Evolutionary conservation across 176 grass and related monocot genomes (phyloP).

Genomic region (Aegilops bicornis): DNA sequence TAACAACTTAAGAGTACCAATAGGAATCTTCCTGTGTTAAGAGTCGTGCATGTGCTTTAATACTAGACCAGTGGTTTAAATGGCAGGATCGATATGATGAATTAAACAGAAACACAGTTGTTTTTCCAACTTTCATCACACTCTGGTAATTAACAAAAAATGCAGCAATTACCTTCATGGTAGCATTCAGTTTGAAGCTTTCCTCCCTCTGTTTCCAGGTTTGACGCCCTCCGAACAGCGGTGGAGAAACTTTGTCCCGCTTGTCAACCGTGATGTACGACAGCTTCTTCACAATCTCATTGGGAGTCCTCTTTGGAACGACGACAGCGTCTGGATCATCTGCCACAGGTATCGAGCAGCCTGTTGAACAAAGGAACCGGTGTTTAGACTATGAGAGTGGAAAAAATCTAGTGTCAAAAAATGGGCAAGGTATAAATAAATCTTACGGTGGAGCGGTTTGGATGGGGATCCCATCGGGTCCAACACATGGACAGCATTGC

Average conservation of each 20-base stretch:
- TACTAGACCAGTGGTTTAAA: background rate
- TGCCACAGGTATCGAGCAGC: conserved; percentile 68
- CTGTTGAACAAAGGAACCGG: conserved; percentile 29
- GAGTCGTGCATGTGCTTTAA: background rate
- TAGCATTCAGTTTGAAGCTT: conserved; percentile 76
- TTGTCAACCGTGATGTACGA: conserved; percentile 66
- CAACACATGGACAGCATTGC: conserved; percentile 43
- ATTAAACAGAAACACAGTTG: background rate
- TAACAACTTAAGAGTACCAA: background rate
- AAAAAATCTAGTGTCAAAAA: background rate
- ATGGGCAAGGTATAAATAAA: background rate
- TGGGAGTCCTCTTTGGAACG: conserved; percentile 74
- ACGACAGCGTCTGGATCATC: conserved; percentile 64
- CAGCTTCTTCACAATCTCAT: conserved; percentile 57
- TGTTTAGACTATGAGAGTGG: background rate
- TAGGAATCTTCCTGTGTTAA: background rate
- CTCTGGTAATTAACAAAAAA: background rate
- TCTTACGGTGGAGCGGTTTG: conserved; percentile 83
- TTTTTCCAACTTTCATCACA: background rate
- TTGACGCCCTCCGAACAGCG: conserved; percentile 82
- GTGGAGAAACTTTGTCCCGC: conserved; percentile 46
- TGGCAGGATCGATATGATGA: background rate
- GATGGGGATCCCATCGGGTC: conserved; percentile 37
- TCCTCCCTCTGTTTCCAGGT: conserved; percentile 80
- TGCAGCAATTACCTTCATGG: conserved; percentile 64